These are phyloP conservation scores for Paralagenidium karlingii DNA, from an alignment of 352 stramenopile genomes.

Conservation along the genomic window DNA sequence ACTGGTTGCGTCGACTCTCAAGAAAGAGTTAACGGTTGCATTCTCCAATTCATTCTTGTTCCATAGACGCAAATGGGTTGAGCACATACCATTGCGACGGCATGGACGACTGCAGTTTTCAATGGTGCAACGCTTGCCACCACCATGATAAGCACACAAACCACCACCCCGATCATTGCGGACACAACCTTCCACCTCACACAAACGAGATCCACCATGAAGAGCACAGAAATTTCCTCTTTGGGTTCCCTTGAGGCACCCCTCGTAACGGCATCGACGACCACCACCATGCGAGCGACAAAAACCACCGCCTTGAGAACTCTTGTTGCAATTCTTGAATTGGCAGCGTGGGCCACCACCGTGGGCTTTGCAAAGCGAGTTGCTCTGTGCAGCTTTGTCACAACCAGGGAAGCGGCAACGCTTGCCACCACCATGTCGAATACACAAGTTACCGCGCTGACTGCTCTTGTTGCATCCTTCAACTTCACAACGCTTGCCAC, in stretches of 20 bases:
- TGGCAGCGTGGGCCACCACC: slow-evolving; percentile 70
- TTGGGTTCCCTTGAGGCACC: slow-evolving; percentile 75
- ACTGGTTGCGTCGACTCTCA: slow-evolving; percentile 7
- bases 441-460: slow-evolving; percentile 72
- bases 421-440: slow-evolving; percentile 73
- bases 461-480: slow-evolving; percentile 69
- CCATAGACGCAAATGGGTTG: no score
- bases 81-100: slow-evolving; percentile 81
- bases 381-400: slow-evolving; percentile 72
- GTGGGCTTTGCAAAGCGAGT: slow-evolving; percentile 78
- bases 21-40: slow-evolving; percentile 36
- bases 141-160: slow-evolving; percentile 77
- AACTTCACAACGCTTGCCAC: slow-evolving; percentile 65
- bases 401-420: slow-evolving; percentile 66
- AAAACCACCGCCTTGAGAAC: slow-evolving; percentile 67
- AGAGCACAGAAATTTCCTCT: slow-evolving; percentile 66
- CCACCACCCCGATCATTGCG: slow-evolving; percentile 81
- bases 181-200: slow-evolving; percentile 74
- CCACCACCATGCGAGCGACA: slow-evolving; percentile 74
- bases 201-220: slow-evolving; percentile 73
- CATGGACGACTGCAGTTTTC: slow-evolving; percentile 67
- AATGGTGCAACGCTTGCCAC: slow-evolving; percentile 70
- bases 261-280: slow-evolving; percentile 70
- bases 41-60: no score
- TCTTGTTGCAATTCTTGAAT: slow-evolving; percentile 66